Percentiles rank a stretch among this genome's conserved stretches.
These are phyloP conservation scores for Pisolithus tinctorius DNA, from an alignment of 768 basidiomycete species.

Conservation along the genomic window DNA sequence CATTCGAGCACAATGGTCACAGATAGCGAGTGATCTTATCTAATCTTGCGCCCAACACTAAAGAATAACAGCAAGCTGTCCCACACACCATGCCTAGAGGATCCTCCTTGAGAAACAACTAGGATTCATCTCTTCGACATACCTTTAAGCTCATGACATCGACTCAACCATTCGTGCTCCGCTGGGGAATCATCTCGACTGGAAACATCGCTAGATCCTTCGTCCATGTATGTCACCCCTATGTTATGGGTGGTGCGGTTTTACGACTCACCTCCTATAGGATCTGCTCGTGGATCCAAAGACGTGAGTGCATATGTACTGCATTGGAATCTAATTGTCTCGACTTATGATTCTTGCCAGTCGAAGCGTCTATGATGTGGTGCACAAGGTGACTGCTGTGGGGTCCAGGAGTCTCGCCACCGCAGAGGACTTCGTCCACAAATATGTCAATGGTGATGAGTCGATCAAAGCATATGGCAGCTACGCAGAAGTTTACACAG, in stretches of 20 bases:
- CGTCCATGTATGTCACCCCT: slow-evolving; percentile 42
- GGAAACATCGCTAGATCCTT: slow-evolving; percentile 66
- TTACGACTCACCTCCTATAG: slow-evolving; percentile 29
- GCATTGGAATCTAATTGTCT: neutral
- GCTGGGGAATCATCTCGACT: slow-evolving; percentile 88
- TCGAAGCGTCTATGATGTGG: slow-evolving; percentile 58
- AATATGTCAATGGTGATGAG: slow-evolving; percentile 41
- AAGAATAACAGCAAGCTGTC: too few species aligned
- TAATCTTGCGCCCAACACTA: neutral
- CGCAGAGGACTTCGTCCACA: slow-evolving; percentile 62
- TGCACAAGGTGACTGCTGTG: slow-evolving; percentile 65
- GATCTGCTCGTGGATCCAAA: slow-evolving; percentile 72
- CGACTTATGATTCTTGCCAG: slow-evolving; percentile 28
- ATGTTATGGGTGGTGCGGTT: neutral
- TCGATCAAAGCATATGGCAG: slow-evolving; percentile 62
- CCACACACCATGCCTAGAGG: neutral
- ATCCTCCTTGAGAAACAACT: neutral
- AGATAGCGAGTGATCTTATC: slow-evolving; percentile 5
- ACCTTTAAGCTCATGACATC: slow-evolving; percentile 9
- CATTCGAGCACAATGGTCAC: too few species aligned
- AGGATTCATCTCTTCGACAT: neutral
- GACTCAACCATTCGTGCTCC: slow-evolving; percentile 39
- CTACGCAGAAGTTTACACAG: slow-evolving; percentile 68
- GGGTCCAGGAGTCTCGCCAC: slow-evolving; percentile 69
- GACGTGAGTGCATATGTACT: slow-evolving; percentile 36